phyloP scores from a whole-genome alignment of 305 asterid species.

The Rubia occidens region DNA sequence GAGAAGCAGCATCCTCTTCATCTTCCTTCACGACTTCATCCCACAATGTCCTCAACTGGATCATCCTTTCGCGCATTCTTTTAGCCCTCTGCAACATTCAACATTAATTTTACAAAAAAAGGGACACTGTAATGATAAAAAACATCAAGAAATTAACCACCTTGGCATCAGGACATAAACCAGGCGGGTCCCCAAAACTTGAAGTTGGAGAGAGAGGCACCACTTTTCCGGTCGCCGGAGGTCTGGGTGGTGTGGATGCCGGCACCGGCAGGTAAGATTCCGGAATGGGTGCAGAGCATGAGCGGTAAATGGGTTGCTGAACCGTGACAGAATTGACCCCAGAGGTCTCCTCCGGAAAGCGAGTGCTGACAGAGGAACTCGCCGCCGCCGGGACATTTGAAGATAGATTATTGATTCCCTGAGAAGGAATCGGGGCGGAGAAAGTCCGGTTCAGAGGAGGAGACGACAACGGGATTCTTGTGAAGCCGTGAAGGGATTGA shows the following conservation, averaged over 20 bases:
- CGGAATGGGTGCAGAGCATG: conserved; percentile 12
- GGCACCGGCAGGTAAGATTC: neutral
- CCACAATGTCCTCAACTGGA: conserved; percentile 15
- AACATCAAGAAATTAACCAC: conserved; percentile 11
- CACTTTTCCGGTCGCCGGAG: neutral
- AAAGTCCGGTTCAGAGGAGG: conserved; percentile 2
- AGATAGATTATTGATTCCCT: neutral
- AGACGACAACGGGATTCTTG: neutral
- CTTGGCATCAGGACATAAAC: conserved; percentile 2
- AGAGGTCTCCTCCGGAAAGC: conserved; percentile 2
- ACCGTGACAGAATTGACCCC: neutral
- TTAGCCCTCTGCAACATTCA: conserved; percentile 2
- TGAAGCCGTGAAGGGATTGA: neutral
- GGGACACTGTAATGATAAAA: neutral
- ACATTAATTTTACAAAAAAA: neutral
- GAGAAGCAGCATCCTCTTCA: conserved; percentile 13
- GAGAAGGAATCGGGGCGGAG: neutral
- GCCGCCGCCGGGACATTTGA: neutral
- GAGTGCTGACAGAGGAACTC: neutral
- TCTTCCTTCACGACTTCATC: conserved; percentile 13
- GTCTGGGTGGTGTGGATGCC: neutral
- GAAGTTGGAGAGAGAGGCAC: neutral
- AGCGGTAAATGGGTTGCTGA: conserved; percentile 2
- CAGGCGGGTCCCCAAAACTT: neutral
- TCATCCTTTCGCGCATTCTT: conserved; percentile 11